A percentile compares a stretch with the other conserved stretches of the same genome.
These are phyloP conservation scores for Haplosporangium sp. DNA, from an alignment of 371 early-diverging fungal genomes.

Conservation along the genomic window DNA sequence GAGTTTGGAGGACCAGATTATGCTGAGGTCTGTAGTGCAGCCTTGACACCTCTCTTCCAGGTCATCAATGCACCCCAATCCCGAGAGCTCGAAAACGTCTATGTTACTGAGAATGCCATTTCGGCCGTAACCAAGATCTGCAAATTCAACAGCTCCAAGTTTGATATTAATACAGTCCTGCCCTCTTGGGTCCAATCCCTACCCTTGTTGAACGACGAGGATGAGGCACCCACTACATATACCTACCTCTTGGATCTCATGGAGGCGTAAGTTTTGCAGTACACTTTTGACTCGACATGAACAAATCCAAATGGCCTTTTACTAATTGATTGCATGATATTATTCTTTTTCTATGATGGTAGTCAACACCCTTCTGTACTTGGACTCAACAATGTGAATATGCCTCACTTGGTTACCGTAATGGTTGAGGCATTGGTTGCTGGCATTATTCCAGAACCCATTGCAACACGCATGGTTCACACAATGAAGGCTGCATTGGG, in stretches of 20 bases:
- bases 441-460: slow-evolving; percentile 68
- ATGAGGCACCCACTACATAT: slow-evolving; percentile 85
- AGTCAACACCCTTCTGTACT: slow-evolving; percentile 60
- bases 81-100: slow-evolving; percentile 77
- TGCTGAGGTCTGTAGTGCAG: slow-evolving; percentile 72
- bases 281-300: too few species aligned
- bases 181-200: slow-evolving; percentile 82
- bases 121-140: slow-evolving; percentile 92
- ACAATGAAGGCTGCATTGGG: slow-evolving; percentile 70
- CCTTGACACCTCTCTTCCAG: slow-evolving; percentile 73
- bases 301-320: too few species aligned
- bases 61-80: slow-evolving; percentile 75
- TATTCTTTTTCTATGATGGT: background rate
- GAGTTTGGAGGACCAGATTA: slow-evolving; percentile 85
- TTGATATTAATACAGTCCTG: slow-evolving; percentile 75
- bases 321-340: background rate
- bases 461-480: slow-evolving; percentile 71
- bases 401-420: slow-evolving; percentile 59
- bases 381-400: slow-evolving; percentile 69
- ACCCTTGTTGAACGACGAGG: slow-evolving; percentile 89
- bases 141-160: slow-evolving; percentile 67
- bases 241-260: slow-evolving; percentile 83
- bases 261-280: slow-evolving; percentile 55
- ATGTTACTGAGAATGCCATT: slow-evolving; percentile 91
- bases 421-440: slow-evolving; percentile 69